Evolutionary conservation across 2,329 filamentous ascomycete genomes (phyloP), one percentile per base, ranked within the genome.

Genomic region (Clonostachys solani): DNA sequence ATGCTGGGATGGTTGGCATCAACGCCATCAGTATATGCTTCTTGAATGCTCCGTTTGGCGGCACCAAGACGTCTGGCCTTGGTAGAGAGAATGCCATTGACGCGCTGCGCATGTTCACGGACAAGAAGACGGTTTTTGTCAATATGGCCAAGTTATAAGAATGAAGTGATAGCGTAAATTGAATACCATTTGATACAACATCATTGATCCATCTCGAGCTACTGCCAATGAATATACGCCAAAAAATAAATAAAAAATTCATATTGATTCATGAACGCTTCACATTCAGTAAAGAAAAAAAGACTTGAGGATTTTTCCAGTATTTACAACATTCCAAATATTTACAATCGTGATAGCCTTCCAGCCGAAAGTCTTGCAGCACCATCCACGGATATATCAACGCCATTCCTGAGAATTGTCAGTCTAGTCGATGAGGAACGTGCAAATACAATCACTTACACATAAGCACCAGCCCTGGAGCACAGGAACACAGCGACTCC

Each of bases 1-100:
- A 87, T 61, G 77, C 80, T 12, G 85, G 85, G 33, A 86, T 86
- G 76, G 83, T 88, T 5, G 86, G 83, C 69, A 78, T 88, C 59
- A 88, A 88, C 53, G 67, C 64, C 42, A 58, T 70, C 43, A 66
- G 61, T 47, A 51, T 66, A 16, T 57, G 62, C 47, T 68, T 70
- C 47, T 54, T 71, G 38, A 60, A 48, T 5, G 62, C 65, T 4
- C 75, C 76, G 0, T 78, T 79, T 53, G 74, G 75, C 33, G 75
- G 76, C 8, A 66, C 54, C 44, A 79, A 78, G 64, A 65, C 73
- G 58, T 72, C 67, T 48, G 76, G 76, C 1, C 50, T 72, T 15
- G 75, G 76, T 3, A 59, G 74, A 5, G 76, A 79, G 58, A 69
- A 69, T 45, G 74, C 69, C 17, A 68, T 74, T 29, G 60, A 76